Evolutionary conservation across 495 filamentous ascomycete genomes (phyloP), one percentile per base, ranked within the genome.

Genomic region (Echria macrotheca): DNA sequence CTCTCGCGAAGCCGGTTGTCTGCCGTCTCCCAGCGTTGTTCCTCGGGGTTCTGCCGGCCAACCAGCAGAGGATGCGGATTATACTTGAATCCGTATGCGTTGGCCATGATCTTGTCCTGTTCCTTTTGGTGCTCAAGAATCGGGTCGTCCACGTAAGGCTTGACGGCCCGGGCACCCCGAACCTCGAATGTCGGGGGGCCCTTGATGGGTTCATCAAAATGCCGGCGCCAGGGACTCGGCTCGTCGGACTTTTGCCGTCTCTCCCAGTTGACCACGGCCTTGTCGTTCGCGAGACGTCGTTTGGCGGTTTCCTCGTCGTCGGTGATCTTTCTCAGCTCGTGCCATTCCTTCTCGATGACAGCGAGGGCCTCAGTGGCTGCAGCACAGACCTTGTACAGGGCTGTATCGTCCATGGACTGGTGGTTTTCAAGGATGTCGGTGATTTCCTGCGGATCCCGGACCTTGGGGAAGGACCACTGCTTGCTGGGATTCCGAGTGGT

Each of bases 271-370:
- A 56, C 50, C 10, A 63, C 59, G 4, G 60, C 54, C 52, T 67
- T 65, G 55, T 66, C 65, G 24, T 66, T 54, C 10, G 59, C 58
- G 17, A 67, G 57, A 28, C 68, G 70, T n/a, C 73, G 70, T 22
- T 69, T 64, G 48, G 63, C 70, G 58, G 63, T 79, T 57, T 59
- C 75, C 55, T 64, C 60, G 44, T 67, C 73, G 28, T 77, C 75
- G 15, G 76, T 66, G 28, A 80, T 67, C 44, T 76, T 74, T 47
- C 82, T 74, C 4, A 89, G 72, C 12, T 71, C 71, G 10, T 79
- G 57, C 55, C 75, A 86, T 55, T 90, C 82, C 14, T 81, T 70
- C 59, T 89, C 82, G 70, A 81, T 83, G 4, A 67, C 65, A 32
- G 69, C 66, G 44, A 91, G 54, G 3, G 75, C 73, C 37, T 70